Percentiles rank a stretch among this genome's conserved stretches.
phyloP scores from a whole-genome alignment of 2,329 filamentous ascomycete species.

The Pestalotiopsis fici region DNA sequence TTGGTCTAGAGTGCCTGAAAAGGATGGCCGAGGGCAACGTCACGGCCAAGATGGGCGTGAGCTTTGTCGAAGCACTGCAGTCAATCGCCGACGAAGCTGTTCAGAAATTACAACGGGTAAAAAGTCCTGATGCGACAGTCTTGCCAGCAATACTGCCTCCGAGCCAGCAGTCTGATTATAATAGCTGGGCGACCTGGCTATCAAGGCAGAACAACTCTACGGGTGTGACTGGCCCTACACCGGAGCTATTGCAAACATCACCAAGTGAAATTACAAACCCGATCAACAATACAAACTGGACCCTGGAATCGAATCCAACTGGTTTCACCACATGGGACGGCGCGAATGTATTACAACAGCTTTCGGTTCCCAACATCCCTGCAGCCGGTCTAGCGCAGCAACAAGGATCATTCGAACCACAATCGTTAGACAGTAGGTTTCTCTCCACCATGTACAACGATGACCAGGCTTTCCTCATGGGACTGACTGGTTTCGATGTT shows the following conservation, averaged over 20 bases:
- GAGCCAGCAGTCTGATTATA: slow-evolving; percentile 1
- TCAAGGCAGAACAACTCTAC: not conserved
- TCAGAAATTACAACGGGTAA: slow-evolving; percentile 10
- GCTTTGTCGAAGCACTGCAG: slow-evolving; percentile 27
- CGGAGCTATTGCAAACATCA: not conserved
- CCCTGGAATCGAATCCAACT: not conserved
- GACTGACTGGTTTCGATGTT: slow-evolving; percentile 26
- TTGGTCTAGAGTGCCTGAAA: slow-evolving; percentile 31
- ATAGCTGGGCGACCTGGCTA: slow-evolving; percentile 7
- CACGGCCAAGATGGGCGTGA: slow-evolving; percentile 26
- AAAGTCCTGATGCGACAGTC: not conserved
- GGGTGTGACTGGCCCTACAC: not conserved
- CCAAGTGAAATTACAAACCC: not conserved
- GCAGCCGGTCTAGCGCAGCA: not conserved
- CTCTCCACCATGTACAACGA: slow-evolving; percentile 18
- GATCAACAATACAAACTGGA: not conserved
- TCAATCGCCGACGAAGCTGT: slow-evolving; percentile 26
- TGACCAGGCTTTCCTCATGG: slow-evolving; percentile 26
- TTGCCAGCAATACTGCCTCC: slow-evolving; percentile 11
- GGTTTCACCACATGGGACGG: slow-evolving; percentile 10
- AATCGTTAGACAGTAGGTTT: slow-evolving; percentile 1
- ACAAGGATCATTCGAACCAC: not conserved
- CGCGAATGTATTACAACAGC: slow-evolving; percentile 8
- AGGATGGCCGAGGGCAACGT: slow-evolving; percentile 34
- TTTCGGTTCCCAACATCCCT: not conserved